These are phyloP conservation scores for Nasturtium officinale DNA, from an alignment of 345 rosid species.

Conservation along the genomic window DNA sequence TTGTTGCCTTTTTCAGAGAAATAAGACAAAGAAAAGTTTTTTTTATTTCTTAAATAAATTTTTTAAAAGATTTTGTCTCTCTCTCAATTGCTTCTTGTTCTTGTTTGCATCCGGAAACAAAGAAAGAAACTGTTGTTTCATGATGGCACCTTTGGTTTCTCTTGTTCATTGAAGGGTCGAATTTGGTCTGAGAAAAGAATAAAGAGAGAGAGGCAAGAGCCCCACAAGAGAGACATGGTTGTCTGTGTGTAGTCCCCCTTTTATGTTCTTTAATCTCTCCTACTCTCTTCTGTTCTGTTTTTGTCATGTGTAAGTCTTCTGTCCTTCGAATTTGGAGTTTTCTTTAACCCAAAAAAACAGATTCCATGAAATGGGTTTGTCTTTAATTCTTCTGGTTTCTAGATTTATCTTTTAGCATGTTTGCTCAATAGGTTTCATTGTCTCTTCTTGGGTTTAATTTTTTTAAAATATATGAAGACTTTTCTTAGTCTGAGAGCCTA, in stretches of 20 bases:
- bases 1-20: slow-evolving; percentile 21
- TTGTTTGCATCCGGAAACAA: slow-evolving; percentile 42
- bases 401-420: slow-evolving; percentile 26
- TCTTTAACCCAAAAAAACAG: slow-evolving; percentile 31
- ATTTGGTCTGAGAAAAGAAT: slow-evolving; percentile 48
- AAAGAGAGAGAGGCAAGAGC: slow-evolving; percentile 41
- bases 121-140: slow-evolving; percentile 37
- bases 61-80: slow-evolving; percentile 26
- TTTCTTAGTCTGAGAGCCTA: slow-evolving; percentile 23
- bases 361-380: slow-evolving; percentile 48
- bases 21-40: background rate
- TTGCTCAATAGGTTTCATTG: slow-evolving; percentile 27
- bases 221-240: slow-evolving; percentile 54
- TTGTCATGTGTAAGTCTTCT: slow-evolving; percentile 51
- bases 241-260: slow-evolving; percentile 49
- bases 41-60: too few species aligned
- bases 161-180: slow-evolving; percentile 57
- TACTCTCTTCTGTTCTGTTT: slow-evolving; percentile 32
- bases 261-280: slow-evolving; percentile 40
- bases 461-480: slow-evolving; percentile 12
- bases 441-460: slow-evolving; percentile 14
- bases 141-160: slow-evolving; percentile 39
- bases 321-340: slow-evolving; percentile 63
- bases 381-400: slow-evolving; percentile 41
- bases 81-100: slow-evolving; percentile 29